Conservation (phyloP, 345 rosid species). For the Laguncularia racemosa region DNA sequence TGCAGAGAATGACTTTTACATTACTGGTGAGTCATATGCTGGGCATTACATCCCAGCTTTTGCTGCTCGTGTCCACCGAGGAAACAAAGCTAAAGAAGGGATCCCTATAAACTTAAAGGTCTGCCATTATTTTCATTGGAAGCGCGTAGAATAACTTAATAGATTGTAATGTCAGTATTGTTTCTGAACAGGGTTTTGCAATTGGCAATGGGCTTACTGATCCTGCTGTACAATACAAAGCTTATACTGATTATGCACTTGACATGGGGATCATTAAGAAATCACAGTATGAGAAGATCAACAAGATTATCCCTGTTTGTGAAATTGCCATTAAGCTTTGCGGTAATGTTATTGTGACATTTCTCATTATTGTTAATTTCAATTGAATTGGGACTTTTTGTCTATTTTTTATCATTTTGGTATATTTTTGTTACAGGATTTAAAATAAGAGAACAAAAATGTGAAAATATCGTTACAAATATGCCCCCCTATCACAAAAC, state of each 20-base stretch:
- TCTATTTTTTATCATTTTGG: neutral
- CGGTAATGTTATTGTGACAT: slow-evolving; percentile 32
- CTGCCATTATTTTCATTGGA: neutral
- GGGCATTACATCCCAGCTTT: slow-evolving; percentile 99
- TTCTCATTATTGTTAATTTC: neutral
- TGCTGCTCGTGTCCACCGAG: slow-evolving; percentile 84
- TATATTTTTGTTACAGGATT: neutral
- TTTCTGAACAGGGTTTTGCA: slow-evolving; percentile 74
- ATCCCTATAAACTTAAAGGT: slow-evolving; percentile 86
- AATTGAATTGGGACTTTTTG: neutral
- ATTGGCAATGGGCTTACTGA: slow-evolving; percentile 98
- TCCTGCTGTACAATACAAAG: slow-evolving; percentile 87
- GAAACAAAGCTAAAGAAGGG: slow-evolving; percentile 92
- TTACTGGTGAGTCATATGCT: slow-evolving; percentile 98
- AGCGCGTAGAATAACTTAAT: too few species aligned
- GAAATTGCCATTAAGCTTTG: slow-evolving; percentile 86
- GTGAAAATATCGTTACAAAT: too few species aligned
- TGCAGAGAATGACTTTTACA: slow-evolving; percentile 72
- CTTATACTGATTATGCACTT: slow-evolving; percentile 95
- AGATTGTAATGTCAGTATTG: too few species aligned
- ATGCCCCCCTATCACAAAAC: too few species aligned
- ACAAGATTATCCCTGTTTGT: slow-evolving; percentile 80
- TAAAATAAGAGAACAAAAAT: too few species aligned
- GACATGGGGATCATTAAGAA: slow-evolving; percentile 69
- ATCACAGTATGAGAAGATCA: slow-evolving; percentile 47